Evolutionary conservation across 75 land plant species (phyloP).

Genomic region (Azolla pinnata): DNA sequence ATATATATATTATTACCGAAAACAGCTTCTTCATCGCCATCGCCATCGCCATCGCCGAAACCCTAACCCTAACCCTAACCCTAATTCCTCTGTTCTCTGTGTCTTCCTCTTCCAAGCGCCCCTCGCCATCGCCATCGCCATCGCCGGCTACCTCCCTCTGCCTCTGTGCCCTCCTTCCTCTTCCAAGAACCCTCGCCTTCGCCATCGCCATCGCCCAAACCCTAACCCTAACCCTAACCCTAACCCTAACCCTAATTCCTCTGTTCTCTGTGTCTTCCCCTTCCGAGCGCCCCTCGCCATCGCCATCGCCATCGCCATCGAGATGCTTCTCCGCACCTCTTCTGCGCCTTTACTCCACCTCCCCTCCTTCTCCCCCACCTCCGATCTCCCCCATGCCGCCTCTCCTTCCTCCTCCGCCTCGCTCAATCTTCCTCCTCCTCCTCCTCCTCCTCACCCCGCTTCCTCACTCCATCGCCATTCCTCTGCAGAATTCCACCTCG

Average conservation of each 20-base stretch:
- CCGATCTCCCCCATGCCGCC: neutral
- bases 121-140: neutral
- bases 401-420: neutral
- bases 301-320: neutral
- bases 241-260: no score
- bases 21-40: no score
- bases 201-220: no score
- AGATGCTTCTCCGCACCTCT: neutral
- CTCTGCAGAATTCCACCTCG: no score
- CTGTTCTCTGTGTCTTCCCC: no score
- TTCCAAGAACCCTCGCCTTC: no score
- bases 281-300: neutral
- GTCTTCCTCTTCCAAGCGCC: neutral
- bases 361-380: neutral
- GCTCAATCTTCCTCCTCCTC: neutral
- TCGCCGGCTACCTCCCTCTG: neutral
- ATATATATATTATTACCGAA: no score
- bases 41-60: no score
- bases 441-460: neutral
- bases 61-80: no score
- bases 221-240: no score
- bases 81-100: no score
- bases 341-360: neutral
- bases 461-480: no score
- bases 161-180: neutral